phyloP scores from a whole-genome alignment of 108 stramenopile species.

The Nitzschia putrida region DNA sequence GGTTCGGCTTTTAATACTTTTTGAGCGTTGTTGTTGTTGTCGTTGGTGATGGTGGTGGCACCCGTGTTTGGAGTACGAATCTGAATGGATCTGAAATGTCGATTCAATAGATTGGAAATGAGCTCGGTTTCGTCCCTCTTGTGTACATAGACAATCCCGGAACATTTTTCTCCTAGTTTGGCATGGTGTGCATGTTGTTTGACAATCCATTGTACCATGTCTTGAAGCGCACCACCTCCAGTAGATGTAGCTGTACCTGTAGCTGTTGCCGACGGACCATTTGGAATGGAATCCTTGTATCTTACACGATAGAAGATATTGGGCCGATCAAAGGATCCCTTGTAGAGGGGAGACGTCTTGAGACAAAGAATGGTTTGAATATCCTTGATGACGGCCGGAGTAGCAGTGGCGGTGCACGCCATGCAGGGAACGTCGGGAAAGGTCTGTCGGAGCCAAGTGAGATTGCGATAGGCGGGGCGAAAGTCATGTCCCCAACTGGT shows the following conservation, averaged over 20 bases:
- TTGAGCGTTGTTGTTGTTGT: background rate
- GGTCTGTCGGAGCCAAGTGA: slow-evolving; percentile 66
- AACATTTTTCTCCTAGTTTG: slow-evolving; percentile 32
- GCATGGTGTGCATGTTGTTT: slow-evolving; percentile 47
- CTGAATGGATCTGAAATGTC: slow-evolving; percentile 10
- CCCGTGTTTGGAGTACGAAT: background rate
- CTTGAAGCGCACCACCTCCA: slow-evolving; percentile 47
- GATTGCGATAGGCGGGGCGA: slow-evolving; percentile 66
- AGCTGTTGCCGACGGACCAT: no score
- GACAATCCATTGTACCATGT: slow-evolving; percentile 57
- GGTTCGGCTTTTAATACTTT: slow-evolving; percentile 35
- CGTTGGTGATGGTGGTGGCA: background rate
- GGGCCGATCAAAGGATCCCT: slow-evolving; percentile 88
- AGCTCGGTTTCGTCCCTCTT: slow-evolving; percentile 78
- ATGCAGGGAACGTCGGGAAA: slow-evolving; percentile 87
- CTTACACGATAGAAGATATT: slow-evolving; percentile 90
- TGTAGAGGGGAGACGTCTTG: slow-evolving; percentile 41
- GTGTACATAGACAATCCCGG: slow-evolving; percentile 95
- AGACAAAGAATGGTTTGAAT: slow-evolving; percentile 67
- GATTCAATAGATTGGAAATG: slow-evolving; percentile 43
- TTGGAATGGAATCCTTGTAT: slow-evolving; percentile 45
- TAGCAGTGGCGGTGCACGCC: slow-evolving; percentile 94
- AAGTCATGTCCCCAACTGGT: slow-evolving; percentile 93
- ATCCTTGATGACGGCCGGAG: slow-evolving; percentile 79
- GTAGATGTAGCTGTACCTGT: no score